These are phyloP conservation scores for Hypoxylon sp. DNA, from an alignment of 2,329 filamentous ascomycete species.

Conservation along the genomic window DNA sequence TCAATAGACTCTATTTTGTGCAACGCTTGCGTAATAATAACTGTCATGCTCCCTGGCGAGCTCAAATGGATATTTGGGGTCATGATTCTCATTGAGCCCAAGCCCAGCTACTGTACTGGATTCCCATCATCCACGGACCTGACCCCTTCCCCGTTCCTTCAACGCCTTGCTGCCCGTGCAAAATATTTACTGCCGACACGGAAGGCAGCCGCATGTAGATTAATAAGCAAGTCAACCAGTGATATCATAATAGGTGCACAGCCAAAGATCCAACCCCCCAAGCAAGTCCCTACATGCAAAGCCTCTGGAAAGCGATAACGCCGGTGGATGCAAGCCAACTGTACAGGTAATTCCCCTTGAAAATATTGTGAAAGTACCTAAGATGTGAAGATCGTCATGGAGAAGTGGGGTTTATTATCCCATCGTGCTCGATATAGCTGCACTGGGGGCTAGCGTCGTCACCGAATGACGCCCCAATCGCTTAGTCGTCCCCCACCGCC, in stretches of 20 bases:
- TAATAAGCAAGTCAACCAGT: conserved; percentile 9
- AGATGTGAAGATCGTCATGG: conserved; percentile 23
- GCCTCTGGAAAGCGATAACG: conserved; percentile 39
- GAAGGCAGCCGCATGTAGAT: conserved; percentile 33
- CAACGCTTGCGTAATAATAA: conserved; percentile 30
- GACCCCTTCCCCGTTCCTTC: conserved; percentile 11
- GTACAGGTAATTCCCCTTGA: conserved; percentile 39
- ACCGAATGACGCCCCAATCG: conserved; percentile 88
- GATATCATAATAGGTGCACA: conserved; percentile 21
- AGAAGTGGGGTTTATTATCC: conserved; percentile 34
- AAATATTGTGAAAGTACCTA: conserved; percentile 41
- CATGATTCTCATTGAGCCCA: too few species aligned
- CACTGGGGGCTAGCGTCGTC: conserved; percentile 42
- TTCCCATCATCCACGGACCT: conserved; percentile 8
- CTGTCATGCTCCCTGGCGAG: conserved; percentile 16
- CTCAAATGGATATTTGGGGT: conserved; percentile 5
- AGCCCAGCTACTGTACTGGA: conserved; percentile 17
- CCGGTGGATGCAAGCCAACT: conserved; percentile 47
- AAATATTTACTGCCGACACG: conserved; percentile 16
- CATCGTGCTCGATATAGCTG: conserved; percentile 35
- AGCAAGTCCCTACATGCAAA: conserved; percentile 40
- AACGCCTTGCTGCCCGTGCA: conserved; percentile 41
- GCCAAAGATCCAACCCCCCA: conserved; percentile 17
- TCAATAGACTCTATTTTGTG: conserved; percentile 20
- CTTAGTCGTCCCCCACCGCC: conserved; percentile 71